These are phyloP conservation scores for Arabidopsis arenosa DNA, from an alignment of 345 rosid species.

Conservation along the genomic window DNA sequence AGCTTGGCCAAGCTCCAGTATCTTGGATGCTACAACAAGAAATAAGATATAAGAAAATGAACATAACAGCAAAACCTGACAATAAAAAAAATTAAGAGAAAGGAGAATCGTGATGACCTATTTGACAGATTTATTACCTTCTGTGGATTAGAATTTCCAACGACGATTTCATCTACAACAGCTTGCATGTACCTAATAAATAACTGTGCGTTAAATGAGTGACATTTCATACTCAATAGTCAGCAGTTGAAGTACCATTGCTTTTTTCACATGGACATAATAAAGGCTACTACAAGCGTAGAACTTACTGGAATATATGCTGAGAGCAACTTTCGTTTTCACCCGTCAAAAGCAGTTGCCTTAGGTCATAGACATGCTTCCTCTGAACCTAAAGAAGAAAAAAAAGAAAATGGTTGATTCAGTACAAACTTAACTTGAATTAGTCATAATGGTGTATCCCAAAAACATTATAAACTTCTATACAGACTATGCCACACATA, in stretches of 20 bases:
- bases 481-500: conserved; percentile 19
- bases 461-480: background rate
- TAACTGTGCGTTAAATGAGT: conserved; percentile 16
- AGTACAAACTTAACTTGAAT: background rate
- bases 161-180: conserved; percentile 82
- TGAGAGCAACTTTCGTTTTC: conserved; percentile 86
- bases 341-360: conserved; percentile 85
- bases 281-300: conserved; percentile 16
- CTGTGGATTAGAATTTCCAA: conserved; percentile 63
- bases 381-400: conserved; percentile 76
- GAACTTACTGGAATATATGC: conserved; percentile 78
- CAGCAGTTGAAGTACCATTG: conserved; percentile 2
- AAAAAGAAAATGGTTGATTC: conserved; percentile 23
- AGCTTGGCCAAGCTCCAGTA: conserved; percentile 76
- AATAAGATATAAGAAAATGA: conserved; percentile 38
- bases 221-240: conserved; percentile 21
- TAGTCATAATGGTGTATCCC: background rate
- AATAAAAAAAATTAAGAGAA: background rate
- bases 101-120: background rate
- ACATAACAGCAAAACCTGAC: conserved; percentile 19
- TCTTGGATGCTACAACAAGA: conserved; percentile 73
- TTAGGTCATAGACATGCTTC: conserved; percentile 88
- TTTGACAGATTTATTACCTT: conserved; percentile 54
- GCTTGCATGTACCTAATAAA: conserved; percentile 91
- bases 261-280: conserved; percentile 11